Base-by-base conservation (phyloP, 2,329 filamentous ascomycete genomes). In the Colletotrichum spinosum region DNA sequence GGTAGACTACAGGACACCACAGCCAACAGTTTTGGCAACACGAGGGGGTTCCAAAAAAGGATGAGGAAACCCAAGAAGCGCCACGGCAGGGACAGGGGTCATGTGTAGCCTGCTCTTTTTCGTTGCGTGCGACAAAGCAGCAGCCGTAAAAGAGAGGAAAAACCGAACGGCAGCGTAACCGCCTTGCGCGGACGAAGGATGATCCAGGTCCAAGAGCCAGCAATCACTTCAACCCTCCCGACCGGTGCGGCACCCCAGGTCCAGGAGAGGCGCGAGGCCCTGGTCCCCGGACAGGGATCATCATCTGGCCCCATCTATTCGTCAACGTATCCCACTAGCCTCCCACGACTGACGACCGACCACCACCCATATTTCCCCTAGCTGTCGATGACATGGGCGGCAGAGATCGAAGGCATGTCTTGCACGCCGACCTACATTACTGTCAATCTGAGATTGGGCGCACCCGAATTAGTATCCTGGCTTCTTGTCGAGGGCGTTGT, bases 261-360 rank as follows among this genome's bases (percentile, higher is more conserved):
- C 51, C 13, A 42, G 33, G 35, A 48, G 62, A 65, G 52, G 54
- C 50, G 44, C 50, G 15, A 59, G 64, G 60, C 64, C 64, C 64
- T 65, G 64, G 25, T 63, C 60, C 42, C 50, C n/a, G 37, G 44
- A 60, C 64, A 67, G 60, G 60, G 64, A 59, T 67, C 60, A 55
- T 65, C 60, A 51, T 44, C 46, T 51, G 34, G 60, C 45, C 53
- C 60, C 52, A 49, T 59, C 44, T 17, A 65, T 67, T 52, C 60
- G 58, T 62, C 42, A 62, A 60, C 49, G 54, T 60, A 64, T 34
- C 52, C 54, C 38, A 12, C 46, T 53, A 52, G 56, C 33, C 49
- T 52, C 39, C 52, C 46, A 61, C 42, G 53, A 49, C 38, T 54
- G 52, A 55, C 44, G 44, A 54, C 39, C 44, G 41, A 62, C 58